These are phyloP conservation scores for Tylopilus subfusipes DNA, from an alignment of 768 basidiomycete species.

Conservation along the genomic window DNA sequence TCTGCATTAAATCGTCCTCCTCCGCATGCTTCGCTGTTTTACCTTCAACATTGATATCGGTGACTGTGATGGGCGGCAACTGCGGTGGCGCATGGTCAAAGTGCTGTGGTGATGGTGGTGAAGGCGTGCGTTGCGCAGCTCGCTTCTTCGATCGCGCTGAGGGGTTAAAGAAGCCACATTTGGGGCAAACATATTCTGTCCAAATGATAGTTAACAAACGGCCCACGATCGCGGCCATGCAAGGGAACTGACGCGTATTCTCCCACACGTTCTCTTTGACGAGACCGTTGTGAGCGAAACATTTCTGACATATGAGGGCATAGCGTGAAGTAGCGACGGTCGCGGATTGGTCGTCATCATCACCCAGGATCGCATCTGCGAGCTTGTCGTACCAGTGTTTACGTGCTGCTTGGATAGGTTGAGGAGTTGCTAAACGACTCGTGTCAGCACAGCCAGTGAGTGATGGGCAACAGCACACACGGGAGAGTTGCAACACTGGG, in stretches of 20 bases:
- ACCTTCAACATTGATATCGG: not conserved
- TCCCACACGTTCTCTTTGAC: conserved; percentile 81
- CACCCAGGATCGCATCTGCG: conserved; percentile 83
- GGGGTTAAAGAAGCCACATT: conserved; percentile 81
- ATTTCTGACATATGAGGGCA: conserved; percentile 85
- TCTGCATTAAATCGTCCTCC: conserved; percentile 10
- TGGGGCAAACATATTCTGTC: conserved; percentile 81
- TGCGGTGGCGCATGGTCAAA: conserved; percentile 4
- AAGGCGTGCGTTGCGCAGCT: conserved; percentile 24
- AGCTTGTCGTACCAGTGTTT: conserved; percentile 87
- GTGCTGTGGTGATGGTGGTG: conserved; percentile 21
- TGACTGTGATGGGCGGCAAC: not conserved
- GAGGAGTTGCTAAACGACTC: conserved; percentile 33
- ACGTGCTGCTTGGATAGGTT: conserved; percentile 46
- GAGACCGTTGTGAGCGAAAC: conserved; percentile 85
- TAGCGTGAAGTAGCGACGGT: conserved; percentile 50
- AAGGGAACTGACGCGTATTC: conserved; percentile 63
- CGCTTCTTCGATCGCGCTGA: conserved; percentile 36
- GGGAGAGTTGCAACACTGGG: conserved; percentile 37
- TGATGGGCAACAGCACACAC: conserved; percentile 27
- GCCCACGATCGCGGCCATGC: not conserved
- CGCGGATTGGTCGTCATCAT: conserved; percentile 52
- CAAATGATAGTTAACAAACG: conserved; percentile 1
- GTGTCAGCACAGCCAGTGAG: conserved; percentile 9
- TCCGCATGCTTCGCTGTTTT: not conserved